Base-by-base conservation (phyloP, 495 filamentous ascomycete species). In the Podospora didyma region DNA sequence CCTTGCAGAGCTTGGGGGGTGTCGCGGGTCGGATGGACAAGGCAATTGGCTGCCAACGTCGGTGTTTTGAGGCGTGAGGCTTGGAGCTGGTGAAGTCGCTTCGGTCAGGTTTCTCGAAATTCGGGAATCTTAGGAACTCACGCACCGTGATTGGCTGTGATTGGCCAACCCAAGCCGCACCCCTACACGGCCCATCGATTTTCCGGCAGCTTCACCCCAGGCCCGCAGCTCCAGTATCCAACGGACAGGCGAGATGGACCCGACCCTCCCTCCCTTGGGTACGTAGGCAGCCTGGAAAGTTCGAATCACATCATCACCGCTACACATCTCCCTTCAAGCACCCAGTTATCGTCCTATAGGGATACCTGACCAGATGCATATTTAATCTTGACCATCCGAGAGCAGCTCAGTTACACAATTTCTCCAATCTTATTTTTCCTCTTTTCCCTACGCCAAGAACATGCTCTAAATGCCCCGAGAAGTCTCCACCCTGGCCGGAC, bases 1-100 rank as follows among this genome's bases (percentile, higher is more conserved):
- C 60, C 75, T 74, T 67, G 73, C 72, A 67, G 68, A 73, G 71
- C 73, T 72, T 71, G 62, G 68, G 67, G 54, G 55, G 54, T 57
- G 62, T 64, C 54, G 66, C 35, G 62, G 61, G 3, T 69, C 59
- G 64, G 62, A 55, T 61, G 60, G 69, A 69, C 69, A 63, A 63
- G 68, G 69, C 67, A 72, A 70, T 70, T 68, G 63, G 64, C 64
- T 67, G 69, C 68, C 69, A 69, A 63, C 62, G 69, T 67, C 67
- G 58, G 57, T 69, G 62, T 56, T 68, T 59, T 57, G 55, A 57
- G 44, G 57, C 60, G 58, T 63, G 51, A 51, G 58, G 61, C 59
- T 60, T 65, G 60, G 52, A 63, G 58, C 59, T 63, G 59, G 54
- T 60, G 66, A 62, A 60, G 62, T 67, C 64, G 58, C 60, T 56